Conservation (phyloP, 441 rosid genomes). For the Adansonia rubrostipa region DNA sequence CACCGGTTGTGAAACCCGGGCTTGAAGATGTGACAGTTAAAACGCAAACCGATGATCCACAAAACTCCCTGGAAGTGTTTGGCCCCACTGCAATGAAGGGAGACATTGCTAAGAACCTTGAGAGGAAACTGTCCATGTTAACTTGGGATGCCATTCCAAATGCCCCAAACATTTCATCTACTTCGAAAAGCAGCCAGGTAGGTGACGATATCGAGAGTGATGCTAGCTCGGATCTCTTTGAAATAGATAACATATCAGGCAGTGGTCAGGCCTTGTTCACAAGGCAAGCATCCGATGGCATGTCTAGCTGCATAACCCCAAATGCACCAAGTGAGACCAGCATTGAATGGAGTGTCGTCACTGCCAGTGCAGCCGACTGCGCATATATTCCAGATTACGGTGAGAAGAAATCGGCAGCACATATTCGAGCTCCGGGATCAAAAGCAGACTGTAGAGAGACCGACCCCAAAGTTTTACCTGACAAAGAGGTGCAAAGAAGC, state of each 20-base stretch:
- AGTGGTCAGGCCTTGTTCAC: conserved; percentile 36
- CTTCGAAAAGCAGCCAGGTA: conserved; percentile 41
- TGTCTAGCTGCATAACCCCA: conserved; percentile 39
- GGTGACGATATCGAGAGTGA: conserved; percentile 66
- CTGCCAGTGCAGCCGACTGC: conserved; percentile 75
- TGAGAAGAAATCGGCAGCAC: conserved; percentile 40
- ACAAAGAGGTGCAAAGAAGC: conserved; percentile 37
- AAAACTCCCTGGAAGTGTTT: conserved; percentile 47
- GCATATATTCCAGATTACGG: conserved; percentile 54
- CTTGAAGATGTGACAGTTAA: conserved; percentile 26
- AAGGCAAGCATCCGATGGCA: conserved; percentile 43
- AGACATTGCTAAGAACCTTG: conserved; percentile 61
- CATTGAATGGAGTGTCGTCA: conserved; percentile 82
- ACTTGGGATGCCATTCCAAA: conserved; percentile 95
- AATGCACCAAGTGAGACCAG: conserved; percentile 71
- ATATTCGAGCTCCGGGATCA: conserved; percentile 25
- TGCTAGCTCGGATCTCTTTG: conserved; percentile 88
- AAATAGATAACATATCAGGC: conserved; percentile 70
- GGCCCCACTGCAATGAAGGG: conserved; percentile 48
- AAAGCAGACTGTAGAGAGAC: conserved; percentile 21
- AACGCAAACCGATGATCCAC: conserved; percentile 32
- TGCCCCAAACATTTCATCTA: conserved; percentile 37
- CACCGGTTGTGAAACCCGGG: conserved; percentile 39
- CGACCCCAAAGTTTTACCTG: conserved; percentile 26
- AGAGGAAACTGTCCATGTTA: conserved; percentile 73